These are phyloP conservation scores for Aspergillus steynii DNA, from an alignment of 495 filamentous ascomycete species.

Conservation along the genomic window DNA sequence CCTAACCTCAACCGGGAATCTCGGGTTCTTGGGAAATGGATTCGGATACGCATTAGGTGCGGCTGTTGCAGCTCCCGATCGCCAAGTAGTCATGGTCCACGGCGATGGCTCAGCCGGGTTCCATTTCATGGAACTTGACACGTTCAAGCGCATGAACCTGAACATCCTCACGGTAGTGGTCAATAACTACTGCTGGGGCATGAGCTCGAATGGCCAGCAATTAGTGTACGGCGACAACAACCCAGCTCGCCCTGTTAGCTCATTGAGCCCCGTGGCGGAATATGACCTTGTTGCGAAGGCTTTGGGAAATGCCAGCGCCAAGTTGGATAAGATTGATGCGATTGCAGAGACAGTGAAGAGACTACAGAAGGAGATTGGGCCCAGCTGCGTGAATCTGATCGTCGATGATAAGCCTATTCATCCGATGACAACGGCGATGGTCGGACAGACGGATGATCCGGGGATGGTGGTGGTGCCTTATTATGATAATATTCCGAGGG, in stretches of 20 bases:
- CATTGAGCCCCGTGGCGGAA: constrained; percentile 22
- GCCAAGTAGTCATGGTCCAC: constrained; percentile 26
- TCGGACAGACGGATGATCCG: constrained; percentile 26
- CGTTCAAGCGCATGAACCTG: constrained; percentile 26
- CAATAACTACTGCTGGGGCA: constrained; percentile 32
- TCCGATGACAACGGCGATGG: constrained; percentile 29
- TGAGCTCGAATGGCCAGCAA: constrained; percentile 32
- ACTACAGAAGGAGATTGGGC: constrained; percentile 16
- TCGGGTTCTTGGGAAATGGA: constrained; percentile 29
- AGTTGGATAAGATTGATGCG: constrained; percentile 12
- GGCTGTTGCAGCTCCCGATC: constrained; percentile 25
- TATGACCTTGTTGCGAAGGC: constrained; percentile 28
- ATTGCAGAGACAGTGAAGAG: constrained; percentile 18
- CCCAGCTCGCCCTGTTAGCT: constrained; percentile 21
- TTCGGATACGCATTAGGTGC: constrained; percentile 28
- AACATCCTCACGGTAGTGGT: constrained; percentile 29
- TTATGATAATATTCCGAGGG: constrained; percentile 30
- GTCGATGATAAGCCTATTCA: constrained; percentile 30
- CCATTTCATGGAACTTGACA: constrained; percentile 33
- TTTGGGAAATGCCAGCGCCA: constrained; percentile 23
- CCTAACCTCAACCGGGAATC: constrained; percentile 23
- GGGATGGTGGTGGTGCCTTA: constrained; percentile 27
- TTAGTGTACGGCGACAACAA: constrained; percentile 23
- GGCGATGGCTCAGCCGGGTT: constrained; percentile 32
- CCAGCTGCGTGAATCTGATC: constrained; percentile 26